Conservation (phyloP, 768 basidiomycete species). For the Amanita pallidorosea region DNA sequence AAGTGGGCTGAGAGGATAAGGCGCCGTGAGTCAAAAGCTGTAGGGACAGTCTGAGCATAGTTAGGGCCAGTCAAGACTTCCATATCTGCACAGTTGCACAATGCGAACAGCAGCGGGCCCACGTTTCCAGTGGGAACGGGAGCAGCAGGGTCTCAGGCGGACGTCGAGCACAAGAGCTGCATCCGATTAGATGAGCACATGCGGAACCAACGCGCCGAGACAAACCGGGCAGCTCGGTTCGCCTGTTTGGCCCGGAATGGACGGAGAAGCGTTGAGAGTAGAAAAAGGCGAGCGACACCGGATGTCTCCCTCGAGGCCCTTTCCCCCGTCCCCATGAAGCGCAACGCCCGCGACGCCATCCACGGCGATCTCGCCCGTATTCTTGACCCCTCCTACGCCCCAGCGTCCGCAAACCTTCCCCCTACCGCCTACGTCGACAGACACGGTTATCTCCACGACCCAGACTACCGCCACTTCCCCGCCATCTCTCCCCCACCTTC, state of each 20-base stretch:
- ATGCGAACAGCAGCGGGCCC: not conserved
- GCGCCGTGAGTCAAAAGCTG: not conserved
- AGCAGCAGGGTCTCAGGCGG: not conserved
- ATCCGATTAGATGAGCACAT: constrained; percentile 4
- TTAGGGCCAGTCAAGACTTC: not conserved
- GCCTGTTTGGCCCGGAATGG: constrained; percentile 3
- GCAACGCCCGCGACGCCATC: constrained; percentile 10
- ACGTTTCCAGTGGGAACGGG: constrained; percentile 4
- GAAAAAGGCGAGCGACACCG: not conserved
- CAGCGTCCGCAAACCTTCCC: constrained; percentile 16
- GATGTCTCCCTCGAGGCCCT: constrained; percentile 3
- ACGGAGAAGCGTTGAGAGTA: not conserved
- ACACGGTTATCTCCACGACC: constrained; percentile 55
- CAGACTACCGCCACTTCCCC: constrained; percentile 59
- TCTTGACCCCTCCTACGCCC: constrained; percentile 53
- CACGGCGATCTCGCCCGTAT: constrained; percentile 49
- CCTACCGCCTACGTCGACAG: constrained; percentile 44
- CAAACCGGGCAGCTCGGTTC: not conserved
- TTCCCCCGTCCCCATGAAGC: constrained; percentile 8
- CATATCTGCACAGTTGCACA: no score
- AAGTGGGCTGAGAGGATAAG: not conserved
- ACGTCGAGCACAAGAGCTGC: not conserved
- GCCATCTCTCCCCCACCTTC: constrained; percentile 19
- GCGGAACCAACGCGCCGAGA: constrained; percentile 3
- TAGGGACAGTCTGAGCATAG: not conserved